These are phyloP conservation scores for Trichophaea hybrida DNA, from an alignment of 2,329 filamentous ascomycete species.

Conservation along the genomic window DNA sequence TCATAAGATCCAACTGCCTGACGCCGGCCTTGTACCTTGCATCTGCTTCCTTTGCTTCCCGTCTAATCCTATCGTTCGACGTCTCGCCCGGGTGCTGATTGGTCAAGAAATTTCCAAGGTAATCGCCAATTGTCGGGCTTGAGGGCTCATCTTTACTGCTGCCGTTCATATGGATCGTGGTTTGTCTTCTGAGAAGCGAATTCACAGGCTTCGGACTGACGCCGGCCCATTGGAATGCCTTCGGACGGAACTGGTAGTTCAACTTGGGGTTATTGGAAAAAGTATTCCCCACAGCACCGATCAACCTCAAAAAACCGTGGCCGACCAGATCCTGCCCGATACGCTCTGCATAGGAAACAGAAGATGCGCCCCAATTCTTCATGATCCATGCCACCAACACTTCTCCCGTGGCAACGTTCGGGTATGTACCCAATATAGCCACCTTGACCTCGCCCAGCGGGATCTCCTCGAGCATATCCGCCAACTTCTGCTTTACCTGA, in stretches of 20 bases:
- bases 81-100: constrained; percentile 89
- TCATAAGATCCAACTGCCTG: constrained; percentile 71
- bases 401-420: constrained; percentile 78
- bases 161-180: constrained; percentile 31
- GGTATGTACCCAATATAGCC: constrained; percentile 84
- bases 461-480: constrained; percentile 74
- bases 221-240: constrained; percentile 75
- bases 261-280: constrained; percentile 97
- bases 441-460: constrained; percentile 86
- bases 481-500: constrained; percentile 77
- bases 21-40: constrained; percentile 85
- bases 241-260: constrained; percentile 94
- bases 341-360: constrained; percentile 77
- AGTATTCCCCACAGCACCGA: constrained; percentile 86
- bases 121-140: constrained; percentile 73
- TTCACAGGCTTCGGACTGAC: constrained; percentile 15
- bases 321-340: constrained; percentile 87
- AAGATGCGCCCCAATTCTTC: constrained; percentile 68
- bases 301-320: constrained; percentile 72
- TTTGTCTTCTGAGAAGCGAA: constrained; percentile 3
- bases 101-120: constrained; percentile 85
- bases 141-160: constrained; percentile 45
- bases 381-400: constrained; percentile 96
- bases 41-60: constrained; percentile 80
- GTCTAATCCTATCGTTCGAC: constrained; percentile 65